Evolutionary conservation across 345 rosid species (phyloP), one percentile per base, ranked within the genome.

Genomic region (Laguncularia racemosa): DNA sequence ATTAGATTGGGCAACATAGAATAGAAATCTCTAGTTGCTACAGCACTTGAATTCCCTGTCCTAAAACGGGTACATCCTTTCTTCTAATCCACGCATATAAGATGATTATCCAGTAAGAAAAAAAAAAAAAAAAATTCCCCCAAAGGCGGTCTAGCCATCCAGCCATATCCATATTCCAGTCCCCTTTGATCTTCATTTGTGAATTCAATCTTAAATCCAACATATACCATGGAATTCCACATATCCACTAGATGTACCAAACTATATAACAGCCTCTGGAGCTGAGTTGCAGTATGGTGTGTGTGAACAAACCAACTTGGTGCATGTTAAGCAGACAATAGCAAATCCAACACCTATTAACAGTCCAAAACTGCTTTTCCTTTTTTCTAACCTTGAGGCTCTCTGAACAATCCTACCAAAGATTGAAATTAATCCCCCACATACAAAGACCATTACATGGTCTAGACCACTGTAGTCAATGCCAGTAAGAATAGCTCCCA

Each of bases 241-340:
- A 16, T 40, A n/a, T 15, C 14, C 14, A 44, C 38, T 14, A 38
- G 16, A 43, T 5, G 11, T 14, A 52, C 55, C 62, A 57, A 59
- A 10, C 69, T 67, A 85, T 71, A 89, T 82, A 20, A 95, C 95
- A 56, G 97, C 99, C 74, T 95, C 97, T 0, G 99, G 99, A 46
- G 96, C 97, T 23, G 99, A 90, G 67, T 90, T 88, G 76, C 99
- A 95, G 64, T 90, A 95, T 23, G 97, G 86, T 2, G 97, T 95
- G 73, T 90, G 96, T 82, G 90, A 79, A 75, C 99, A 95, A 50
- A 90, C 95, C 46, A 95, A 64, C 76, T 80, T 88, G 3, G 97
- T 90, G 74, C 81, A 86, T n/a, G 79, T 86, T 45, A 95, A 76
- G 76, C 99, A 95, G 0, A 88, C 56, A 48, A 78, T 56, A 9